Base-by-base conservation (phyloP, 1,284 basidiomycete genomes). In the Malassezia nana region DNA sequence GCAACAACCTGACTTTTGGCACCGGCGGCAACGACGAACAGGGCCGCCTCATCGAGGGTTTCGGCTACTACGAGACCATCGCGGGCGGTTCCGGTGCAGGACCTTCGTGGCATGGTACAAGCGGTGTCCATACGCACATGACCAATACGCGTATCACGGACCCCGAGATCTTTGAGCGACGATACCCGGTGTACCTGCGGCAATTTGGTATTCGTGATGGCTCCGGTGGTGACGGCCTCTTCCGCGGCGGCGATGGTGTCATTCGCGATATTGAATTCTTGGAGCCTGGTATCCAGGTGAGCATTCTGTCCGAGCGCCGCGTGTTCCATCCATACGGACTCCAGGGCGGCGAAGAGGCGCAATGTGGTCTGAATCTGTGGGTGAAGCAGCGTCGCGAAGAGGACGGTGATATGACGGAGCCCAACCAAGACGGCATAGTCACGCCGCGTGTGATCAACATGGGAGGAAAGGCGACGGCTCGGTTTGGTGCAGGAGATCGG, bases 31-130 rank as follows among this genome's bases (percentile, higher is more conserved):
- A 89, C 74, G 84, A 87, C 69, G 81, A 82, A 61, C 79, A 86
- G 1, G 89, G 87, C 0, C 82, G 82, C 80, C 61, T 79, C 81
- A 58, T 81, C 18, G 68, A 83, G 33, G 90, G 90, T 15, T 95
- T 88, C 84, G 91, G 91, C 1, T 94, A 92, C 76, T 94, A 94
- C 74, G 90, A 94, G 85, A 92, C 87, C 0, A 92, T 95, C 52
- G 87, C 87, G 7, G 91, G 91, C 10, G 91, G 91, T 3, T 66
- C 85, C 5, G 91, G 91, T 2, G 90, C 91, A 0, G 91, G 91
- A 0, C 86, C 87, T 1, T 77, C 77, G 6, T 95, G 89, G 89
- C 82, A 91, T 65, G 91, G 91, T 2, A 75, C 74, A 1, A 65
- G 62, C 9, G 70, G 74, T n/a, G 68, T 69, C 4, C 74, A 74